phyloP scores from a whole-genome alignment of 106 monocot genomes.

The Dendrobium chrysotoxum region DNA sequence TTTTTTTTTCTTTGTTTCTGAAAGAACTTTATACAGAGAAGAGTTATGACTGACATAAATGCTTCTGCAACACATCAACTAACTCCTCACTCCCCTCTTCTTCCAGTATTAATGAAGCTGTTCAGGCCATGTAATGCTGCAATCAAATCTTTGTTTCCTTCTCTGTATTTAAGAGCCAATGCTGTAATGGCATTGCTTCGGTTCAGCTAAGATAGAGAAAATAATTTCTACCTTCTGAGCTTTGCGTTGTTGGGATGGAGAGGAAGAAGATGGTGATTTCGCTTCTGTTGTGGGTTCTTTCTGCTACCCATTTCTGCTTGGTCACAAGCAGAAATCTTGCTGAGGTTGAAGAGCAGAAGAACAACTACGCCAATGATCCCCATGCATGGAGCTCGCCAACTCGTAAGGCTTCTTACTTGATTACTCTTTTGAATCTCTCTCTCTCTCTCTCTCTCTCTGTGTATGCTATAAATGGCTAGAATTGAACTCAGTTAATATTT shows the following conservation, averaged over 20 bases:
- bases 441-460: neutral
- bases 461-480: neutral
- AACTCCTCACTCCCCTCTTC: neutral
- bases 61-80: conserved; percentile 2
- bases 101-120: conserved; percentile 1
- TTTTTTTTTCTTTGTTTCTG: too few species aligned
- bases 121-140: neutral
- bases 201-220: neutral
- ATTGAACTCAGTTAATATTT: too few species aligned
- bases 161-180: neutral
- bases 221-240: neutral
- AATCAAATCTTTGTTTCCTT: neutral
- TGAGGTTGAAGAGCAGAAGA: conserved; percentile 10
- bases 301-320: neutral
- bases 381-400: conserved; percentile 1
- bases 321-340: neutral
- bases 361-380: conserved; percentile 17
- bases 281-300: neutral
- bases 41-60: neutral
- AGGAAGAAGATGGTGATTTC: neutral
- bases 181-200: neutral
- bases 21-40: neutral
- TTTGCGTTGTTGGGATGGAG: neutral
- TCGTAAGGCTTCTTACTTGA: neutral
- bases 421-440: too few species aligned